phyloP scores from a whole-genome alignment of 148 eudicot species.

The Rhododendron simsii region DNA sequence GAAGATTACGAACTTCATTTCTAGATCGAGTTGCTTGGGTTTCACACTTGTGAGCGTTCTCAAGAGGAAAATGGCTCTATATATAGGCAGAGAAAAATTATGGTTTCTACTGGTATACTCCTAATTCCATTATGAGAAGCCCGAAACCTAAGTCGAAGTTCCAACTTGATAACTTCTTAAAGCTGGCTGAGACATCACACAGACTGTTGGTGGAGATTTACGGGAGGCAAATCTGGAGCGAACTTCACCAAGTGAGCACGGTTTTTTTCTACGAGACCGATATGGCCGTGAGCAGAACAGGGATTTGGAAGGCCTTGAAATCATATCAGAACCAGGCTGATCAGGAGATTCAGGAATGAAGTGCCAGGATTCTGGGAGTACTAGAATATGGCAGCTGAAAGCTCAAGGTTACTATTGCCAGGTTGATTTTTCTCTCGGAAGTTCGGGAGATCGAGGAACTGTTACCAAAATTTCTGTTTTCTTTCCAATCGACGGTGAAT shows the following conservation, averaged over 20 bases:
- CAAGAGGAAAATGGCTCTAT: no score
- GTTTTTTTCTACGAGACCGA: constrained; percentile 37
- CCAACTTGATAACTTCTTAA: constrained; percentile 48
- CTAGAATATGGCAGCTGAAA: constrained; percentile 22
- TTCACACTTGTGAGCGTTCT: no score
- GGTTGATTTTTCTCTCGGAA: constrained; percentile 18
- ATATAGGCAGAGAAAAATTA: no score
- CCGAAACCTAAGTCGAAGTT: constrained; percentile 24
- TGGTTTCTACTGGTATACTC: background rate
- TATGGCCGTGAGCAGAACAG: constrained; percentile 29
- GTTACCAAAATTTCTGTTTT: no score
- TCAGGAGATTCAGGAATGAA: constrained; percentile 10
- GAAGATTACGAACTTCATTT: no score
- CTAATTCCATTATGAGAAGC: constrained; percentile 5
- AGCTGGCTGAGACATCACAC: constrained; percentile 72
- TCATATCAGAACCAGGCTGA: constrained; percentile 15
- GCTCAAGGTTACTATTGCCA: constrained; percentile 16
- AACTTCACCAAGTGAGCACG: constrained; percentile 56
- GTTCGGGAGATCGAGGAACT: constrained; percentile 12
- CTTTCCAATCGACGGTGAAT: no score
- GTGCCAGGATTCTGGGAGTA: constrained; percentile 12
- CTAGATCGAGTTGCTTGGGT: no score
- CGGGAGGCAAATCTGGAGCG: constrained; percentile 93
- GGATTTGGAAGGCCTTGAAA: constrained; percentile 29
- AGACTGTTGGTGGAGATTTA: constrained; percentile 88